Evolutionary conservation across 2,329 filamentous ascomycete genomes (phyloP).

Genomic region (Cladophialophora immunda): DNA sequence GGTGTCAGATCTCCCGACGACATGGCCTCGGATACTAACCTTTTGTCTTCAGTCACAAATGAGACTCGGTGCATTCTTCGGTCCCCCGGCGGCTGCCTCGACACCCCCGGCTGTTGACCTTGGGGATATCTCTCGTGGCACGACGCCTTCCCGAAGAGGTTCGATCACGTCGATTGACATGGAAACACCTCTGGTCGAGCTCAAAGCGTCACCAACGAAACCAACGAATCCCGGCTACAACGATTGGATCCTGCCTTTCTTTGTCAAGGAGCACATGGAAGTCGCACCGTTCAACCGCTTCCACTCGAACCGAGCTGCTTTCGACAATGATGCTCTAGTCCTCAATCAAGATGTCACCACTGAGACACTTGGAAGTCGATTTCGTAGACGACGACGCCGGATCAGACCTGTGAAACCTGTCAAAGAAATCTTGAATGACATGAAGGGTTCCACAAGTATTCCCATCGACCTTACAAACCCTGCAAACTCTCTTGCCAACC

Average conservation of each 20-base stretch:
- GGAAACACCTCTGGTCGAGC: slow-evolving; percentile 42
- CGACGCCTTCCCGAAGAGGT: slow-evolving; percentile 39
- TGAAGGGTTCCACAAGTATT: slow-evolving; percentile 57
- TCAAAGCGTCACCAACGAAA: slow-evolving; percentile 29
- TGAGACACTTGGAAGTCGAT: slow-evolving; percentile 23
- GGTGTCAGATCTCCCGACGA: slow-evolving; percentile 34
- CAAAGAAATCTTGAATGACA: slow-evolving; percentile 67
- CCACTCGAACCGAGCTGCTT: slow-evolving; percentile 9
- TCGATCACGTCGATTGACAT: slow-evolving; percentile 39
- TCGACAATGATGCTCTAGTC: slow-evolving; percentile 9
- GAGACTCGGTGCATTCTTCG: slow-evolving; percentile 60
- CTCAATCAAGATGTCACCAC: slow-evolving; percentile 25
- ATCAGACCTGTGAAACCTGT: slow-evolving; percentile 54
- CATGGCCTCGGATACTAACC: slow-evolving; percentile 42
- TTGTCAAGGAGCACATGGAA: slow-evolving; percentile 75
- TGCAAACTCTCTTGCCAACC: slow-evolving; percentile 20
- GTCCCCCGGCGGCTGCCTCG: slow-evolving; percentile 48
- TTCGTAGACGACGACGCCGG: slow-evolving; percentile 26
- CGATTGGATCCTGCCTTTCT: slow-evolving; percentile 81
- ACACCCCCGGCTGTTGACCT: slow-evolving; percentile 38
- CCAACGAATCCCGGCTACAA: slow-evolving; percentile 64
- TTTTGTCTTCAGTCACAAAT: slow-evolving; percentile 54
- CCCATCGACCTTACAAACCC: slow-evolving; percentile 45
- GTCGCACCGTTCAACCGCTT: slow-evolving; percentile 65
- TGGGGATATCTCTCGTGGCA: slow-evolving; percentile 32